Conservation (phyloP, 1,139 yeast species). For the Lipomyces yarrowii region DNA sequence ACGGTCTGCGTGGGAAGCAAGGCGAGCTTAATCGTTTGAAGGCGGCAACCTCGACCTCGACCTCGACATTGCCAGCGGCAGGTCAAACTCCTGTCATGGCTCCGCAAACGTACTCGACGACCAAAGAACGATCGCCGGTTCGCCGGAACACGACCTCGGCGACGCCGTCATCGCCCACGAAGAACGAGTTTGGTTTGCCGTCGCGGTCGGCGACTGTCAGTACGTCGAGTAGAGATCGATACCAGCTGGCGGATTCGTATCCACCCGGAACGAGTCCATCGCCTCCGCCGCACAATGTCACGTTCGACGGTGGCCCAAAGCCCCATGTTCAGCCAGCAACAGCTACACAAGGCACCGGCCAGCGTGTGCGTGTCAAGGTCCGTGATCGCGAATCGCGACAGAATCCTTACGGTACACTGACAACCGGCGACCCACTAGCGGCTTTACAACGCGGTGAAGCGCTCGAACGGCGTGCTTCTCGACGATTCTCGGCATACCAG, state of each 20-base stretch:
- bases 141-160: neutral
- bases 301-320: neutral
- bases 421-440: constrained; percentile 58
- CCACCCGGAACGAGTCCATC: neutral
- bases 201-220: constrained; percentile 12
- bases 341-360: neutral
- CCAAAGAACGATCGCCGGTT: constrained; percentile 10
- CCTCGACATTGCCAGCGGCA: constrained; percentile 1
- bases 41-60: constrained; percentile 4
- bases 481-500: constrained; percentile 90
- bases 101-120: constrained; percentile 11
- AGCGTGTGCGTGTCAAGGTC: neutral
- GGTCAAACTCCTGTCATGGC: constrained; percentile 7
- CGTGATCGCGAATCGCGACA: neutral
- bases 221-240: constrained; percentile 3
- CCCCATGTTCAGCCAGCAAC: neutral
- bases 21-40: constrained; percentile 49
- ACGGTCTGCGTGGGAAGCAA: constrained; percentile 81
- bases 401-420: constrained; percentile 5
- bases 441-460: constrained; percentile 81
- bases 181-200: constrained; percentile 3
- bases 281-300: constrained; percentile 1
- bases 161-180: constrained; percentile 4
- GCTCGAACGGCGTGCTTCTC: constrained; percentile 86
- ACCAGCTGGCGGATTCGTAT: constrained; percentile 5